Percentiles rank a stretch among this genome's conserved stretches.
phyloP scores from a whole-genome alignment of 2,329 filamentous ascomycete species.

The Colletotrichum sublineola region DNA sequence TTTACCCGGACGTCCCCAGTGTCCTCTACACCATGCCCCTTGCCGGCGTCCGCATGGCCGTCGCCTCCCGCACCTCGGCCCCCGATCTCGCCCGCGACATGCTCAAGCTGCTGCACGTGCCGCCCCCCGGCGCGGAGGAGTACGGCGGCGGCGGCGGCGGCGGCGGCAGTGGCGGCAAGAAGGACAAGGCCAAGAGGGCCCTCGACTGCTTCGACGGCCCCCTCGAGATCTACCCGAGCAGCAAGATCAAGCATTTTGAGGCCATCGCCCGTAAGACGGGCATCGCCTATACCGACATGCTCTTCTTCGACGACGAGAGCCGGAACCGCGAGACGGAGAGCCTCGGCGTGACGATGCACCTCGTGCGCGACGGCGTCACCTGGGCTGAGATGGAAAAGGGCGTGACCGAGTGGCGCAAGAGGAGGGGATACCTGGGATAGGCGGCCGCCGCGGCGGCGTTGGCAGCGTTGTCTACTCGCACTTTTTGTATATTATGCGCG shows the following conservation, averaged over 20 bases:
- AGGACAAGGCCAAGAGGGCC: constrained; percentile 57
- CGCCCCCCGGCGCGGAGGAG: constrained; percentile 49
- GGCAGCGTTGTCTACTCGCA: not conserved
- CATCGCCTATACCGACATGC: constrained; percentile 83
- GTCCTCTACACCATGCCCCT: constrained; percentile 72
- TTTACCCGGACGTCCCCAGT: constrained; percentile 77
- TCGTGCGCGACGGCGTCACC: constrained; percentile 84
- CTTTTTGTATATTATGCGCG: not conserved
- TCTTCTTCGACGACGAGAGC: constrained; percentile 96
- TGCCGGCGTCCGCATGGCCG: constrained; percentile 69
- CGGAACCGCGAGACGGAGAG: constrained; percentile 85
- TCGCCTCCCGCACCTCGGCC: constrained; percentile 84
- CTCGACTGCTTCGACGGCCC: constrained; percentile 72
- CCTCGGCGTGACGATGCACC: constrained; percentile 85
- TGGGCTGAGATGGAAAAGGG: constrained; percentile 84
- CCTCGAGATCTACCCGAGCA: constrained; percentile 79
- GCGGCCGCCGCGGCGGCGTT: not conserved
- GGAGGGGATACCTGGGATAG: constrained; percentile 63
- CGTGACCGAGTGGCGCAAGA: constrained; percentile 83
- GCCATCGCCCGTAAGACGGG: constrained; percentile 78
- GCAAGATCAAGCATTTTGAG: constrained; percentile 89
- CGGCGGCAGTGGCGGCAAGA: constrained; percentile 39
- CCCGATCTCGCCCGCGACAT: constrained; percentile 86
- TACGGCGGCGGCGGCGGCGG: constrained; percentile 44
- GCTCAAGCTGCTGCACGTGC: constrained; percentile 78